Base-by-base conservation (phyloP, 805 yeast species). In the Lipomyces japonicus region DNA sequence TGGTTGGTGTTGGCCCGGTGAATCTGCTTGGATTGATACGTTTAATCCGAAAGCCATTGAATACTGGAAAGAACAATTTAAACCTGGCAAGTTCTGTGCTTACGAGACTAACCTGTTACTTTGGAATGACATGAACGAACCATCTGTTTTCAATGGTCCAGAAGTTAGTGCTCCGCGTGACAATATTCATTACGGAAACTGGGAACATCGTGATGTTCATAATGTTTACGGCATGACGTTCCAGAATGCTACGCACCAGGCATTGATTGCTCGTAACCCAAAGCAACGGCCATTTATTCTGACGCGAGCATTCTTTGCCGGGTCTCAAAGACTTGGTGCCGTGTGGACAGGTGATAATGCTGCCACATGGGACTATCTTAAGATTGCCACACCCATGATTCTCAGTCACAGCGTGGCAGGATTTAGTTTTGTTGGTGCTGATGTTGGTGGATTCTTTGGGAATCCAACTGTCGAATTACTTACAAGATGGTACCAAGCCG, bases 61-160 rank as follows among this genome's bases (percentile, higher is more conserved):
- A 3, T 74, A 75, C 50, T 90, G 96, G 96, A 70, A 69, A 42
- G 53, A 67, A 2, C 74, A 79, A 42, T 80, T 77, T 61, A 64
- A 63, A 22, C 72, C 74, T 49, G 80, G 81, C 7, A 62, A 67
- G 1, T 72, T 49, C 36, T 51, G 57, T 32, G 61, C 57, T 19
- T 36, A 46, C 39, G 76, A 84, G 7, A 71, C 76, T 12, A 93
- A 93, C 63, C 67, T 88, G 41, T 83, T 83, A 62, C 71, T 93
- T 18, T 93, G 99, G 99, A 93, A 91, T 67, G 98, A 93, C 66
- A 93, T 93, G 99, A 87, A 86, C 68, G 99, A 93, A 69, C 97
- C 97, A 1, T 87, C 97, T 0, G 84, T 93, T 3, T 93, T 93
- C 65, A 79, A 83, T 59, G 98, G 97, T 1, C 95, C 97, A 1